phyloP scores from a whole-genome alignment of 1,284 basidiomycete species.

The Papiliotrema flavescens region DNA sequence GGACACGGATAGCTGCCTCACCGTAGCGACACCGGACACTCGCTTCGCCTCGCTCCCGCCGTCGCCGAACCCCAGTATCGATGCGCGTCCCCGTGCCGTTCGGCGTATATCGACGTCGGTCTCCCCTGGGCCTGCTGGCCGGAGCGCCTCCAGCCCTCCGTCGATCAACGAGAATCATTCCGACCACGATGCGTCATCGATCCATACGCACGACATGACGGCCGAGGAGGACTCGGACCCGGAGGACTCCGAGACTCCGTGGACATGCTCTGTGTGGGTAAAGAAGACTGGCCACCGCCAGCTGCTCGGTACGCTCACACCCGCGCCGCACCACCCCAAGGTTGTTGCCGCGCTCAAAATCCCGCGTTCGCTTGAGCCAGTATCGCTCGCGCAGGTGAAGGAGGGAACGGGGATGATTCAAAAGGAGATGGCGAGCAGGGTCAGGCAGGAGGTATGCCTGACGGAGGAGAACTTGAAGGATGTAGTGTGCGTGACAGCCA shows the following conservation, averaged over 20 bases:
- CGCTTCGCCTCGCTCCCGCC: constrained; percentile 1
- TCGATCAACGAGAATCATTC: neutral
- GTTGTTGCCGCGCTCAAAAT: constrained; percentile 86
- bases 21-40: constrained; percentile 2
- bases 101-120: constrained; percentile 18
- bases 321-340: constrained; percentile 94
- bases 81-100: constrained; percentile 22
- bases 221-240: constrained; percentile 65
- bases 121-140: neutral
- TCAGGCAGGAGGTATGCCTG: constrained; percentile 56
- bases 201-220: constrained; percentile 3
- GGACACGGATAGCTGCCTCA: neutral
- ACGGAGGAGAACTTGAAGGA: constrained; percentile 94
- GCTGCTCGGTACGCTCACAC: constrained; percentile 67
- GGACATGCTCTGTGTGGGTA: constrained; percentile 65
- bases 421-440: constrained; percentile 16
- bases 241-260: constrained; percentile 92
- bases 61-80: constrained; percentile 17
- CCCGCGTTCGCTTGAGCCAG: constrained; percentile 75
- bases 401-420: neutral
- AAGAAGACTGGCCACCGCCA: constrained; percentile 36
- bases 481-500: constrained; percentile 75
- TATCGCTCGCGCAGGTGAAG: constrained; percentile 48
- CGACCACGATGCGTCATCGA: neutral
- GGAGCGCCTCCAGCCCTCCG: neutral